Evolutionary conservation across 768 basidiomycete genomes (phyloP), one percentile per base, ranked within the genome.

Genomic region (Favolaschia claudopus): DNA sequence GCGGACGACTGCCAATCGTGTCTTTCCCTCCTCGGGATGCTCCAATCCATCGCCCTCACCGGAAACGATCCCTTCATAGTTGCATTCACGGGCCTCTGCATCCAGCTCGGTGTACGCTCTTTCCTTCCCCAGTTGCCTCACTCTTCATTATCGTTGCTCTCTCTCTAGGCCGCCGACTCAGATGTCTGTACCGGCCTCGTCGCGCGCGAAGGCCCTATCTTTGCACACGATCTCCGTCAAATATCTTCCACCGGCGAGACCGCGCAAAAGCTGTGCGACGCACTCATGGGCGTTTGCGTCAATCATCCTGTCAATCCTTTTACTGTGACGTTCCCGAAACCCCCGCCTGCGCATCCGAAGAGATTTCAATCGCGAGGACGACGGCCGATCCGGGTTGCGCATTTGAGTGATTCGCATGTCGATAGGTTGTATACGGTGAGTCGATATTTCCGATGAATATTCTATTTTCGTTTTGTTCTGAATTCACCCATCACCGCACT

Each of bases 361-460:
- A 46, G 40, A 19, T 65, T 51, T 31, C 50, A 25, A 34, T 68
- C 67, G 12, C 53, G 37, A 3, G 66, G 71, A 22, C 57, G 48
- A 25, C 25, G 50, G 42, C 68, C 76, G 5, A 64, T 78, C 52
- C 67, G 72, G 47, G 71, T 78, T 9, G 71, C 73, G 9, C 77
- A 79, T 49, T 65, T 79, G 36, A 74, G 72, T 44, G 78, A 79
- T 57, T 74, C 77, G 17, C 78, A 79, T 50, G 76, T 79, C 36
- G 77, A 78, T 50, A 67, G 74, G 12, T 37, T 69, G 15, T 78
- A 79, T 58, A 69, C 68, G 4, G 74, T 75, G 44, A 32, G 69
- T 62, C 24, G 13, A 9, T 34, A 22, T 6, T 10, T 24, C 19
- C 22, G 42, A 9, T n/a, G 19, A 22, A n/a, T n/a, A n/a, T n/a